A percentile compares a stretch with the other conserved stretches of the same genome.
Conservation (phyloP, 2,329 filamentous ascomycete species). For the Lecanicillium sp. region DNA sequence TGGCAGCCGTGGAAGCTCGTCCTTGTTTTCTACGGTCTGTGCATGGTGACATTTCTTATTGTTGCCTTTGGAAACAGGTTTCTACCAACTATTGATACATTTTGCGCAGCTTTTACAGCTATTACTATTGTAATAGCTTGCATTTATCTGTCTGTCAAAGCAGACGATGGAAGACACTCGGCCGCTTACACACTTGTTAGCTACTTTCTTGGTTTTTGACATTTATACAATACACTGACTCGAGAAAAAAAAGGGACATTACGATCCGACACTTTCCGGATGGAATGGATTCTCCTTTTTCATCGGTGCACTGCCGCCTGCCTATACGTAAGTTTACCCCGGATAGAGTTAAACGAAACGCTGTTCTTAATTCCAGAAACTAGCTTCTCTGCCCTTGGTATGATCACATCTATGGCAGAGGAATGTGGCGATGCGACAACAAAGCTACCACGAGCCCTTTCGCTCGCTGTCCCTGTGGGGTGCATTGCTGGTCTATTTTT, state of each 20-base stretch:
- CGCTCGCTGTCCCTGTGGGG: constrained; percentile 42
- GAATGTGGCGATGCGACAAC: constrained; percentile 44
- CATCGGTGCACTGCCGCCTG: constrained; percentile 51
- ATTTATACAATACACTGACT: too few species aligned
- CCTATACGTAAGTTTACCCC: constrained; percentile 28
- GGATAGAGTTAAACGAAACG: too few species aligned
- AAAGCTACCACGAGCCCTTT: constrained; percentile 43
- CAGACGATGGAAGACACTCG: constrained; percentile 43
- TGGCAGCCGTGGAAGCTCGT: constrained; percentile 44
- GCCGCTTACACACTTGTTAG: constrained; percentile 41
- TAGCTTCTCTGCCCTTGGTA: constrained; percentile 49
- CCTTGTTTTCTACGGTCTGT: constrained; percentile 54
- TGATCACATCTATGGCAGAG: constrained; percentile 56
- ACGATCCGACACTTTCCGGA: constrained; percentile 45
- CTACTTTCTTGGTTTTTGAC: too few species aligned
- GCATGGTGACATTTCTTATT: constrained; percentile 43
- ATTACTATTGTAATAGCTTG: constrained; percentile 48
- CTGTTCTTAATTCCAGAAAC: too few species aligned
- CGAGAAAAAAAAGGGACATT: constrained; percentile 39
- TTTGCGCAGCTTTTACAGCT: constrained; percentile 46
- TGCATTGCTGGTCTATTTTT: constrained; percentile 47
- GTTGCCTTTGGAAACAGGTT: constrained; percentile 49
- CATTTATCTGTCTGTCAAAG: constrained; percentile 46
- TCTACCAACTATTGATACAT: constrained; percentile 50
- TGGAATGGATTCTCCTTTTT: constrained; percentile 52